Conservation (phyloP, 441 rosid genomes). For the Croton setiger region DNA sequence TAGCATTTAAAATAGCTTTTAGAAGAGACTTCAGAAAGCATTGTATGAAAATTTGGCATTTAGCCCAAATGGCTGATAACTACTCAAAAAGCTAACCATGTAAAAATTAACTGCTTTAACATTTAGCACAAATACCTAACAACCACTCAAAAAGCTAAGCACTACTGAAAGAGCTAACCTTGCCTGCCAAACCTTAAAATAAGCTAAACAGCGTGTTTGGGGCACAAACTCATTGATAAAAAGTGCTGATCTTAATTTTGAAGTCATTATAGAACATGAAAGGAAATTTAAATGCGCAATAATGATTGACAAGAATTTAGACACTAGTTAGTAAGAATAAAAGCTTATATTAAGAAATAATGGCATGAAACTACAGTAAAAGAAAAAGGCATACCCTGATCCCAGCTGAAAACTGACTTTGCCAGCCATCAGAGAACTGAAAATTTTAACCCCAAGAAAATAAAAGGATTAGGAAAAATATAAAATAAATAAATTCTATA, state of each 20-base stretch:
- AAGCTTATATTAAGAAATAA: neutral
- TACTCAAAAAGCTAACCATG: too few species aligned
- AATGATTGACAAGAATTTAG: neutral
- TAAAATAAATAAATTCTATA: neutral
- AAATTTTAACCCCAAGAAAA: constrained; percentile 18
- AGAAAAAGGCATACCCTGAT: constrained; percentile 51
- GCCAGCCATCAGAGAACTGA: constrained; percentile 82
- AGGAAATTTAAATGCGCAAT: neutral
- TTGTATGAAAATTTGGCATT: too few species aligned
- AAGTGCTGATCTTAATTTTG: neutral
- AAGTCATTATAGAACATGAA: neutral
- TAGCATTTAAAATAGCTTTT: too few species aligned
- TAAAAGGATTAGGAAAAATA: constrained; percentile 10
- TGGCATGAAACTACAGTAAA: constrained; percentile 6
- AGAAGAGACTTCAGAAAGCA: too few species aligned
- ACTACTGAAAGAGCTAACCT: too few species aligned
- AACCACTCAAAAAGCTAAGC: too few species aligned
- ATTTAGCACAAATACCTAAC: too few species aligned
- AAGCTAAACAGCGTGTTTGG: neutral
- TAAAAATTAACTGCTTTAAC: too few species aligned
- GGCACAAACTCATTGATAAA: neutral
- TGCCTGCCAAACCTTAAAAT: neutral
- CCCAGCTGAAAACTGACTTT: constrained; percentile 74
- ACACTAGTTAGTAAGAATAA: neutral
- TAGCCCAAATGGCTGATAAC: too few species aligned